Conservation (phyloP, 2,329 filamentous ascomycete genomes). For the Aspergillus fructus region DNA sequence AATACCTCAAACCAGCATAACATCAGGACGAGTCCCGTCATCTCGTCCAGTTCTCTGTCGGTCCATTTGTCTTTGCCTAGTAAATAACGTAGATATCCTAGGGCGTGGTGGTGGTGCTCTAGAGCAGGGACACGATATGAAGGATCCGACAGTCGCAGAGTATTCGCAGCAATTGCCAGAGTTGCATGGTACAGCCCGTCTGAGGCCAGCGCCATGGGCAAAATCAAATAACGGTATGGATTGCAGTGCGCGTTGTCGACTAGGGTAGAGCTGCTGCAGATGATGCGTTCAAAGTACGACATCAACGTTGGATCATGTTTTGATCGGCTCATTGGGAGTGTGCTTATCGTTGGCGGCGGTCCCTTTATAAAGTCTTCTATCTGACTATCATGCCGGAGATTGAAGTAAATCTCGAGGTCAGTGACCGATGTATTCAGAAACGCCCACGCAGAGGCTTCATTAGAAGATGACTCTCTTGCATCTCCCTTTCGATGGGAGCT, state of each 20-base stretch:
- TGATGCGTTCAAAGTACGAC: conserved; percentile 26
- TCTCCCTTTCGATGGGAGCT: too few species aligned
- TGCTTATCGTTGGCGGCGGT: background rate
- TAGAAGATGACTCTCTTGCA: background rate
- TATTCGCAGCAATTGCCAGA: conserved; percentile 27
- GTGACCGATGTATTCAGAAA: background rate
- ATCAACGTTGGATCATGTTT: conserved; percentile 19
- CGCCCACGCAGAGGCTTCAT: background rate
- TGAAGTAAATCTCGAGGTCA: background rate
- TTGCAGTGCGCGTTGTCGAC: conserved; percentile 27
- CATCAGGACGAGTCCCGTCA: conserved; percentile 28
- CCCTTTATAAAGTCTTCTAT: background rate
- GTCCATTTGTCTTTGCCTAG: background rate
- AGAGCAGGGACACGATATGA: conserved; percentile 23
- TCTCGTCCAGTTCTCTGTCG: conserved; percentile 24
- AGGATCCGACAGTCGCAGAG: conserved; percentile 21
- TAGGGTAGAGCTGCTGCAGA: conserved; percentile 29
- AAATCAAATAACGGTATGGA: conserved; percentile 29
- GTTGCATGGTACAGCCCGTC: conserved; percentile 28
- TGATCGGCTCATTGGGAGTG: background rate
- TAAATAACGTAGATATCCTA: background rate
- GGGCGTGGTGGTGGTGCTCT: conserved; percentile 15
- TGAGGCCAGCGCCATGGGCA: conserved; percentile 28
- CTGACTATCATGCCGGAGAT: background rate
- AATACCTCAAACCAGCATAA: conserved; percentile 27